Evolutionary conservation across 2,329 filamentous ascomycete genomes (phyloP).

Genomic region (Pseudogymnoascus sp.): DNA sequence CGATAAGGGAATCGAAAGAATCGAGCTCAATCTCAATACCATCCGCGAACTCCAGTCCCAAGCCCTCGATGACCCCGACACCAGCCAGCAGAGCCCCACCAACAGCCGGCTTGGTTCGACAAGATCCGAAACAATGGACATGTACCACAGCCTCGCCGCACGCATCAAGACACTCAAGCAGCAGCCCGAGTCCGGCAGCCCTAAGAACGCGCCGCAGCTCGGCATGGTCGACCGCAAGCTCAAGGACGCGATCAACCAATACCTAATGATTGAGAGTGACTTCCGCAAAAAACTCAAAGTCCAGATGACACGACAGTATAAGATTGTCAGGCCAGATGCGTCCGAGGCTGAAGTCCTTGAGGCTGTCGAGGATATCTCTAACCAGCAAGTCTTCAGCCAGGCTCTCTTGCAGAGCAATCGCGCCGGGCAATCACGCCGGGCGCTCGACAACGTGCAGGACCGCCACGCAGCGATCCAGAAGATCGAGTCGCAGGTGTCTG

Average conservation of each 20-base stretch:
- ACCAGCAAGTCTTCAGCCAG: constrained; percentile 78
- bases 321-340: constrained; percentile 79
- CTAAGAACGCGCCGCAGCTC: constrained; percentile 73
- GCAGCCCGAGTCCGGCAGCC: constrained; percentile 64
- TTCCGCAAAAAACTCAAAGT: constrained; percentile 76
- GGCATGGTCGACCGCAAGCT: constrained; percentile 72
- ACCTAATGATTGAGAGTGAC: constrained; percentile 70
- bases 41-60: constrained; percentile 58
- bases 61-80: constrained; percentile 68
- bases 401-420: constrained; percentile 76
- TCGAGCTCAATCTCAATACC: constrained; percentile 65
- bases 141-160: constrained; percentile 71
- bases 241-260: constrained; percentile 72
- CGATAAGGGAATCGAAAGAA: constrained; percentile 65
- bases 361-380: constrained; percentile 63
- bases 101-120: constrained; percentile 65
- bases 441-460: constrained; percentile 70
- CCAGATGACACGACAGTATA: constrained; percentile 82
- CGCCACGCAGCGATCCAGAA: constrained; percentile 83
- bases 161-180: constrained; percentile 78
- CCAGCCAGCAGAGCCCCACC: constrained; percentile 56
- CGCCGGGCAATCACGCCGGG: constrained; percentile 71
- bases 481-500: constrained; percentile 84
- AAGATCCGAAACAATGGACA: constrained; percentile 71
- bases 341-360: constrained; percentile 69